Evolutionary conservation across 805 yeast genomes (phyloP), one percentile per base, ranked within the genome.

Genomic region (Candida xiaguanensis): DNA sequence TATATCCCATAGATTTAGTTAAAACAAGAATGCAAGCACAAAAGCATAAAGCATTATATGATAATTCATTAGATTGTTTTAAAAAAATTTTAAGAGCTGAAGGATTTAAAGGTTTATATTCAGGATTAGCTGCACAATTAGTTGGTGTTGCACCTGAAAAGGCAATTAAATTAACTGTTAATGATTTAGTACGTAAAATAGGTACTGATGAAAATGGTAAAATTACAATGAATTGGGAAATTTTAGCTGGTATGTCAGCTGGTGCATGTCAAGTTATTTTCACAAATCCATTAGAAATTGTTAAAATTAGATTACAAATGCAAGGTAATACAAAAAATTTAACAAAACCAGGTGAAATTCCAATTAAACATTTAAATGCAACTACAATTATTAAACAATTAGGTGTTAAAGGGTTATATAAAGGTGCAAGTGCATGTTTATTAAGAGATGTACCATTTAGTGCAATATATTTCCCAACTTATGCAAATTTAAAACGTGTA

Each of bases 81-180:
- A 65, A 72, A 32, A 88, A 89, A 55, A 88, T 90, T 31, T 45
- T 90, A 16, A 63, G 70, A 31, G 72, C 74, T 45, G 98, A 91
- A 65, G 97, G 97, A 37, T 54, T 84, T 35, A 67, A 72, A 51
- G 98, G 98, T 7, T 74, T 91, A 42, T 91, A 91, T 63, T 83
- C 95, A 4, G 99, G 99, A 39, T 70, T 91, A 37, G 85, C 87
- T 8, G 97, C 98, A 13, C 98, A 93, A 64, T 70, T 91, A 53
- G 79, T 93, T 35, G 99, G 99, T 49, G 98, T 91, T 37, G 98
- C 98, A 0, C 99, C 99, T 2, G 99, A 91, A 61, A 91, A 91
- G 70, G 98, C 98, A 31, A 91, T 91, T 55, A 91, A 91, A 65
- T 77, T 91, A 49, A 90, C 98, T 0, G 95, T 91, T 28, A 91